A percentile compares a stretch with the other conserved stretches of the same genome.
Evolutionary conservation across 495 filamentous ascomycete genomes (phyloP).

Genomic region (Aspergillus bridgeri): DNA sequence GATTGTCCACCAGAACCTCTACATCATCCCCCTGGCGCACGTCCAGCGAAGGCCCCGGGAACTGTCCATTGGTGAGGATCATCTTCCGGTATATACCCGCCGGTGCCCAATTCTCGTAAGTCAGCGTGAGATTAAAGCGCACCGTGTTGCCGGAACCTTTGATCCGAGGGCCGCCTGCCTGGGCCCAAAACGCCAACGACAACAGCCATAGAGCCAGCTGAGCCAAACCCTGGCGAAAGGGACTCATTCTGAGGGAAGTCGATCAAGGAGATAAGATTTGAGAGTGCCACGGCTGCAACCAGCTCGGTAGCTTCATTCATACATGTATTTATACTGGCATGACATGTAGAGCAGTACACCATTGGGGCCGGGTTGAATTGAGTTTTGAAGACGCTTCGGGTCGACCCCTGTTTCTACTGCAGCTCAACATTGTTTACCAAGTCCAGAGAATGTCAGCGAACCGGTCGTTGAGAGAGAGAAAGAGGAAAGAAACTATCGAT

Average conservation of each 20-base stretch:
- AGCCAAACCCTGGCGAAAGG: conserved; percentile 1
- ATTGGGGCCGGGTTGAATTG: too few species aligned
- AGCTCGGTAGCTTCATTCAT: too few species aligned
- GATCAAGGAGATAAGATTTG: neutral
- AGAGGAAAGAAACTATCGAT: too few species aligned
- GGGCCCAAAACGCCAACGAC: conserved; percentile 4
- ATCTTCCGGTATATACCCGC: conserved; percentile 33
- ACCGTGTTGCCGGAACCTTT: conserved; percentile 12
- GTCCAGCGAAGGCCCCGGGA: conserved; percentile 51
- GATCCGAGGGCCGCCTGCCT: conserved; percentile 1
- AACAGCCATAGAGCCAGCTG: conserved; percentile 7
- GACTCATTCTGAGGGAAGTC: neutral
- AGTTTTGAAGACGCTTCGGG: too few species aligned
- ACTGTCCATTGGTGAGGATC: conserved; percentile 55
- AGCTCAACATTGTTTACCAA: too few species aligned
- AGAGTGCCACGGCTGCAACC: neutral
- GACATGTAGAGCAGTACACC: too few species aligned
- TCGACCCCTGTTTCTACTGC: too few species aligned
- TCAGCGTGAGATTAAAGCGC: conserved; percentile 16
- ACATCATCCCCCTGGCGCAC: conserved; percentile 55
- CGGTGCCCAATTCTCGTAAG: conserved; percentile 16
- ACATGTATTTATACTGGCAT: neutral
- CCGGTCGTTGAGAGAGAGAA: too few species aligned
- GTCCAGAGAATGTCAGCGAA: too few species aligned
- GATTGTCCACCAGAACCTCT: conserved; percentile 54